Percentiles rank a stretch among this genome's conserved stretches.
phyloP scores from a whole-genome alignment of 163 green algal species.

The Chlorella variabilis region DNA sequence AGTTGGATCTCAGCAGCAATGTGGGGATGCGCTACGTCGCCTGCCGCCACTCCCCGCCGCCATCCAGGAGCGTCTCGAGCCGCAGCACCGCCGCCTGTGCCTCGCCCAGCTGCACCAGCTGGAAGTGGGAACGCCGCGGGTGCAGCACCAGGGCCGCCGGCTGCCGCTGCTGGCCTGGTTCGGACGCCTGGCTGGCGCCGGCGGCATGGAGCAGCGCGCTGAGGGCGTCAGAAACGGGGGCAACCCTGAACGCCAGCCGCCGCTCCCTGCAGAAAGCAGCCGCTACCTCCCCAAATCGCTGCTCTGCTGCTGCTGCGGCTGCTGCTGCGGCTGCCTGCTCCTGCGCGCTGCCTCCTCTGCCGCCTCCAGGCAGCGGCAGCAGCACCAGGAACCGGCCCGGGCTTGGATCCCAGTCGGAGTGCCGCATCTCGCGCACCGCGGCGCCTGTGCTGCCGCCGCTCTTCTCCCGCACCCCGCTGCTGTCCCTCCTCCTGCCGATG shows the following conservation, averaged over 20 bases:
- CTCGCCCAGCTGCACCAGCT: background rate
- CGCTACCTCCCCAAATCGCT: background rate
- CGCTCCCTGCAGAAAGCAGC: background rate
- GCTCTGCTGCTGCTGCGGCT: background rate
- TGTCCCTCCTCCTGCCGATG: too few relatives aligned
- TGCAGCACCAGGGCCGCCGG: background rate
- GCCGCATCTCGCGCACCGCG: background rate
- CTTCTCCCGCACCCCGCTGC: background rate
- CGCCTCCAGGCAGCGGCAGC: background rate
- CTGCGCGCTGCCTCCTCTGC: background rate
- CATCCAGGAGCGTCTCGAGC: slow-evolving; percentile 10
- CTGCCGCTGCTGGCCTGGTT: background rate
- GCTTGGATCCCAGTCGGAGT: slow-evolving; percentile 6
- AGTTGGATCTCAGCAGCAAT: too few relatives aligned
- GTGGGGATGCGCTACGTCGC: too few relatives aligned
- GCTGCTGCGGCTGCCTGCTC: background rate
- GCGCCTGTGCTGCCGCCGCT: background rate
- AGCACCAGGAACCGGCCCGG: slow-evolving; percentile 7
- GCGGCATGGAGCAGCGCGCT: background rate
- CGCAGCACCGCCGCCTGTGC: background rate
- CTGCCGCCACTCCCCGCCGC: slow-evolving; percentile 2
- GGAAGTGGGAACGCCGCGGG: background rate
- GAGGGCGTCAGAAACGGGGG: background rate
- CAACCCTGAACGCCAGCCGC: background rate
- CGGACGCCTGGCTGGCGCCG: background rate